Evolutionary conservation across 1,284 basidiomycete genomes (phyloP), one percentile per base, ranked within the genome.

Genomic region (Marasmius oreades): DNA sequence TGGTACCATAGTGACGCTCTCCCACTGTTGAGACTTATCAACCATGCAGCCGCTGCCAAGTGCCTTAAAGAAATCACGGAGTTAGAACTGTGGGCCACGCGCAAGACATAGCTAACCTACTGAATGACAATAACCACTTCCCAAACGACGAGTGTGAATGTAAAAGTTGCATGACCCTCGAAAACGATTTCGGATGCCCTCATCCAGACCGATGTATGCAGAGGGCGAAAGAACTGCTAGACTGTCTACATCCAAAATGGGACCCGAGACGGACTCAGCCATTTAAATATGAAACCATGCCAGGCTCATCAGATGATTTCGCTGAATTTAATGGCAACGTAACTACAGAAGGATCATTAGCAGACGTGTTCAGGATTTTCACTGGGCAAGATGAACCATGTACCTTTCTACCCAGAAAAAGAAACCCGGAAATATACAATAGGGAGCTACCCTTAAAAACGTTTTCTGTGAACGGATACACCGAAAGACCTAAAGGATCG

Each of bases 1-100:
- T 72, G 68, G 70, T 56, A 63, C 51, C 68, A 70, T 47, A 56
- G 50, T 14, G 52, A 59, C 22, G 36, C 55, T 10, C 56, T 1
- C 1, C 52, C 51, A 26, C 22, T 8, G 22, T 51, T 12, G 37
- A 43, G 53, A 0, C 48, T 42, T 1, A 18, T 37, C 8, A 55
- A 55, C n/a, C 59, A 57, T n/a, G 26, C 33, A 6, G 50, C 39
- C 23, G 58, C 45, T 1, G 31, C 51, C n/a, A 31, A 39, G 31
- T 60, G 58, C 47, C 45, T 60, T 12, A 42, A 54, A 51, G 31
- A 52, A 1, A 56, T 53, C 66, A 67, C 51, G 22, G 55, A 3
- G 39, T 63, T 0, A 16, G 0, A 16, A 62, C 52, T 23, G 58
- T 61, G 18, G 59, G 59, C 22, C 45, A 64, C 14, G 28, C 54